Percentiles rank a stretch among this genome's conserved stretches.
phyloP scores from a whole-genome alignment of 176 grass and related monocot species.

The Juncus effusus region DNA sequence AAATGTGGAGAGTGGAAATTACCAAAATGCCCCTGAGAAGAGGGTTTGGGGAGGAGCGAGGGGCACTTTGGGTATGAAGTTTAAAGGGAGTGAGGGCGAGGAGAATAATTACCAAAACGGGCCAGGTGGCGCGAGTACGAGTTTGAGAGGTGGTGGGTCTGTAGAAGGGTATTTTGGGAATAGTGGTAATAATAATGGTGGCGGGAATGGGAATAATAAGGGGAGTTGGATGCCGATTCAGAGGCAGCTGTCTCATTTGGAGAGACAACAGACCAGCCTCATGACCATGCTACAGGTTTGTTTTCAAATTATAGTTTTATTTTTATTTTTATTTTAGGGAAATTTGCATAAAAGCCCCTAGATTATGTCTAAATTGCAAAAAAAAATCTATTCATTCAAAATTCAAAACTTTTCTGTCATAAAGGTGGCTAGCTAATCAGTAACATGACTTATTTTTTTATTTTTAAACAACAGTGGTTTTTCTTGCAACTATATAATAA shows the following conservation, averaged over 20 bases:
- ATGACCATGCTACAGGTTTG: conserved; percentile 98
- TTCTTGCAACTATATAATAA: too few relatives aligned
- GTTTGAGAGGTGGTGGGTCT: conserved; percentile 33
- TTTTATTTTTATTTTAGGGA: too few relatives aligned
- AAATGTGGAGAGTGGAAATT: background rate
- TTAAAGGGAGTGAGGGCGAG: conserved; percentile 53
- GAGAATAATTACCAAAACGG: conserved; percentile 43
- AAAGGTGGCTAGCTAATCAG: too few relatives aligned
- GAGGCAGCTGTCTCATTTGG: conserved; percentile 67
- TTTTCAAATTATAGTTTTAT: too few relatives aligned
- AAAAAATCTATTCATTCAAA: too few relatives aligned
- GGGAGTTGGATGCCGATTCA: conserved; percentile 80
- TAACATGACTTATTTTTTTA: too few relatives aligned
- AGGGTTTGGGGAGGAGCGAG: conserved; percentile 32
- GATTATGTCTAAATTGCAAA: too few relatives aligned
- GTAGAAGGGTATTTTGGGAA: conserved; percentile 65
- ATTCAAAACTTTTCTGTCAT: too few relatives aligned
- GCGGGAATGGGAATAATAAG: conserved; percentile 42
- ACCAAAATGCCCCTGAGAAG: conserved; percentile 23
- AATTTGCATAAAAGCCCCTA: too few relatives aligned
- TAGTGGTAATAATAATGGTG: conserved; percentile 39
- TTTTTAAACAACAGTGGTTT: too few relatives aligned
- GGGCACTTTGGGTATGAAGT: conserved; percentile 46
- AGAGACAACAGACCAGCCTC: conserved; percentile 90
- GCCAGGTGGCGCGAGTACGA: conserved; percentile 42